phyloP scores from a whole-genome alignment of 2,329 filamentous ascomycete genomes.

The Monosporascus sp. region DNA sequence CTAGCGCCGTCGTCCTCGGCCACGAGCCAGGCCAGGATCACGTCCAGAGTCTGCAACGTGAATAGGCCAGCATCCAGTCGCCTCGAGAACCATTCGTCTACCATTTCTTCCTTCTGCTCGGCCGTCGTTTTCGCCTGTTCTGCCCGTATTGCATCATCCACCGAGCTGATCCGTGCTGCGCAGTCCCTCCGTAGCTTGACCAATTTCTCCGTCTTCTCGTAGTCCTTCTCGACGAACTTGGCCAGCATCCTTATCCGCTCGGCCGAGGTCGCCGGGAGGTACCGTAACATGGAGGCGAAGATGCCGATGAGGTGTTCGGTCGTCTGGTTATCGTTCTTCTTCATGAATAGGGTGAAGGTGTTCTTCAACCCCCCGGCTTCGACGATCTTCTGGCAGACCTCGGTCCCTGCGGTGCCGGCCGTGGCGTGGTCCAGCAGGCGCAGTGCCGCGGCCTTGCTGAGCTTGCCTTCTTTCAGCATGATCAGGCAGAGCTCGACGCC shows the following conservation, averaged over 20 bases:
- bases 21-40: slow-evolving; percentile 82
- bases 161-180: slow-evolving; percentile 51
- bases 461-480: slow-evolving; percentile 85
- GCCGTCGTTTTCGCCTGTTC: slow-evolving; percentile 49
- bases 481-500: slow-evolving; percentile 87
- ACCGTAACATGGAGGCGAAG: slow-evolving; percentile 74
- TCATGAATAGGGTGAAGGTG: slow-evolving; percentile 83
- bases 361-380: slow-evolving; percentile 81
- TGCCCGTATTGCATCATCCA: slow-evolving; percentile 56
- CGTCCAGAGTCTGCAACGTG: slow-evolving; percentile 75
- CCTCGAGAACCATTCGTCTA: slow-evolving; percentile 66
- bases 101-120: slow-evolving; percentile 56
- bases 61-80: slow-evolving; percentile 81
- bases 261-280: slow-evolving; percentile 71
- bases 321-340: slow-evolving; percentile 63
- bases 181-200: slow-evolving; percentile 68
- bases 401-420: slow-evolving; percentile 33
- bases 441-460: slow-evolving; percentile 71
- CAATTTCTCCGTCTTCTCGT: slow-evolving; percentile 74
- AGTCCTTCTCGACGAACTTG: slow-evolving; percentile 94
- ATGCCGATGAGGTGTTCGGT: slow-evolving; percentile 81
- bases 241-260: slow-evolving; percentile 78
- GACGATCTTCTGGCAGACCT: slow-evolving; percentile 70
- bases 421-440: slow-evolving; percentile 80
- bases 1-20: slow-evolving; percentile 80